Conservation (phyloP, 83 land plant genomes). For the Larix sibirica region DNA sequence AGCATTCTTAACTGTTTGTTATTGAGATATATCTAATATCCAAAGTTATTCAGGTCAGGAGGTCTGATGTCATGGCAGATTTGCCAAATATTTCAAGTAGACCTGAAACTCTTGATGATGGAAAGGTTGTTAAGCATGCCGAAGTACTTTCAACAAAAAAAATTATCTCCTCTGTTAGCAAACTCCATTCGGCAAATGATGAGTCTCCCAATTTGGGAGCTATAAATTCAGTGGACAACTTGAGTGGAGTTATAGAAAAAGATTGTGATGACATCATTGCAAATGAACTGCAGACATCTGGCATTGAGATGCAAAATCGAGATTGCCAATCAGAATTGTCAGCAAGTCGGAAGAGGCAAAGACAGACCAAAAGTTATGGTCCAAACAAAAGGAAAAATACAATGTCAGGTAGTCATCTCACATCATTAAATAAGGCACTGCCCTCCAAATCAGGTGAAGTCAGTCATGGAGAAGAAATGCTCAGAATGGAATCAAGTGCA, state of each 20-base stretch:
- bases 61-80: not conserved
- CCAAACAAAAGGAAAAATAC: not conserved
- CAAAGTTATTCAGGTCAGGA: not conserved
- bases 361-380: not conserved
- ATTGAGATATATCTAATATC: not conserved
- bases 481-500: not conserved
- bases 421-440: not conserved
- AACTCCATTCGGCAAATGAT: not conserved
- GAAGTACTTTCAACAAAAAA: not conserved
- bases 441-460: not conserved
- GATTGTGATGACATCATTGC: not conserved
- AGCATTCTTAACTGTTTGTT: not conserved
- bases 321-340: not conserved
- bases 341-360: constrained; percentile 13
- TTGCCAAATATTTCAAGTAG: not conserved
- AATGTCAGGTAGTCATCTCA: not conserved
- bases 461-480: not conserved
- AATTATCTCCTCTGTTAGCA: not conserved
- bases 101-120: not conserved
- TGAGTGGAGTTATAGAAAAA: not conserved
- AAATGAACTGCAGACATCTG: not conserved
- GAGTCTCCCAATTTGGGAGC: not conserved
- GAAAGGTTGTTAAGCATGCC: not conserved
- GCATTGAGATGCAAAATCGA: not conserved
- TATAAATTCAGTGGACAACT: not conserved